phyloP scores from a whole-genome alignment of 805 yeast species.

The Pachysolen tannophilus region DNA sequence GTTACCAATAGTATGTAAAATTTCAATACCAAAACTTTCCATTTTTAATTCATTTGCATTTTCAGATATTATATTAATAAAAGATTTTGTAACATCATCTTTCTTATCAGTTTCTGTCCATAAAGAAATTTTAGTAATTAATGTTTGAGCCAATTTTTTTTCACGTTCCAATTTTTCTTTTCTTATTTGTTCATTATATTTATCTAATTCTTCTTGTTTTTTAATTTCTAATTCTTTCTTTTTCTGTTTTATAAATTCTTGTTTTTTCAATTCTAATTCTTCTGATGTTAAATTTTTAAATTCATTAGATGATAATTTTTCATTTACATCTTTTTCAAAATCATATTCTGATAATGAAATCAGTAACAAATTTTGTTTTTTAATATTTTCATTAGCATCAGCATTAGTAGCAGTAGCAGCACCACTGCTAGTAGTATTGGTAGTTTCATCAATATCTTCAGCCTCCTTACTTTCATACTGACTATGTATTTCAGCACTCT shows the following conservation, averaged over 20 bases:
- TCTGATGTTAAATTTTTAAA: conserved; percentile 20
- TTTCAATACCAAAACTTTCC: conserved; percentile 92
- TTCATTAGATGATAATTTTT: conserved; percentile 25
- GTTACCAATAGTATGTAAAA: conserved; percentile 75
- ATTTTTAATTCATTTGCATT: conserved; percentile 80
- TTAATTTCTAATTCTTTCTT: conserved; percentile 22
- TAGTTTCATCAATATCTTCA: conserved; percentile 11
- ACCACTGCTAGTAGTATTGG: not conserved
- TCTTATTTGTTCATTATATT: conserved; percentile 70
- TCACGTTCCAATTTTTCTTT: conserved; percentile 46
- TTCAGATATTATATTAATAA: conserved; percentile 39
- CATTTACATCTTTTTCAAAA: conserved; percentile 42
- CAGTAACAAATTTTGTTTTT: not conserved
- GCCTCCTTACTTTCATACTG: conserved; percentile 30
- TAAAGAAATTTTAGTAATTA: conserved; percentile 37
- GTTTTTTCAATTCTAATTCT: conserved; percentile 14
- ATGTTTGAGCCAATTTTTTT: conserved; percentile 40
- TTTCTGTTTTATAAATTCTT: conserved; percentile 20
- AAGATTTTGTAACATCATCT: conserved; percentile 51
- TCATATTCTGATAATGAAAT: conserved; percentile 22
- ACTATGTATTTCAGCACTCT: conserved; percentile 41
- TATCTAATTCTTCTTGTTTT: conserved; percentile 48
- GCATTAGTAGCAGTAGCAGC: not conserved
- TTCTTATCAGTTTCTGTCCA: conserved; percentile 54
- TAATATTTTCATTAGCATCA: not conserved